Evolutionary conservation across 768 basidiomycete species (phyloP).

Genomic region (Leucocoprinus birnbaumii): DNA sequence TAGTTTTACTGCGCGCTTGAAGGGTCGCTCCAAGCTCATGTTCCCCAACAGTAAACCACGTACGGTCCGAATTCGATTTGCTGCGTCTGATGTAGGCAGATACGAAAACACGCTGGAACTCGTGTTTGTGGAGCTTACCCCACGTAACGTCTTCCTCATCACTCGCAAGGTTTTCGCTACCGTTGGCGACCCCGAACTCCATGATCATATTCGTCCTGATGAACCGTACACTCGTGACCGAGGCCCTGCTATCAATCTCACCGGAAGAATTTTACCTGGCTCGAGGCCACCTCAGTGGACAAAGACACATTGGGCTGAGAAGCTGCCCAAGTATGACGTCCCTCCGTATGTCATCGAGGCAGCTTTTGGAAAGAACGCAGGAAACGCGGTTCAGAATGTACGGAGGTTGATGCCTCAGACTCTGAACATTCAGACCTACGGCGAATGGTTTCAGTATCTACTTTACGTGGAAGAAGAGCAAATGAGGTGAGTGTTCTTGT

Average conservation of each 20-base stretch:
- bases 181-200: constrained; percentile 47
- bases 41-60: constrained; percentile 21
- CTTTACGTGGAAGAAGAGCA: constrained; percentile 51
- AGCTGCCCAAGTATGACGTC: constrained; percentile 27
- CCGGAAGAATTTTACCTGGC: constrained; percentile 29
- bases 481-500: constrained; percentile 30
- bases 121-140: constrained; percentile 34
- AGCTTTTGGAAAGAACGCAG: constrained; percentile 22
- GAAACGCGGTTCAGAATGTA: constrained; percentile 17
- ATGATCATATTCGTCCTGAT: constrained; percentile 42
- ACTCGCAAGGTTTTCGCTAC: constrained; percentile 41
- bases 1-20: constrained; percentile 31
- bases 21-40: constrained; percentile 27
- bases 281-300: constrained; percentile 38
- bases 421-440: constrained; percentile 38
- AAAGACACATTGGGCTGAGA: constrained; percentile 30
- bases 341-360: constrained; percentile 27
- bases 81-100: constrained; percentile 36
- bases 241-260: constrained; percentile 21
- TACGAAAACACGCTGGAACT: constrained; percentile 49
- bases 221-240: constrained; percentile 37
- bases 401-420: constrained; percentile 32
- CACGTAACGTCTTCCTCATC: constrained; percentile 40
- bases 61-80: constrained; percentile 28
- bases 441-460: constrained; percentile 39